phyloP scores from a whole-genome alignment of 2,329 filamentous ascomycete genomes.

The Penicillium sp. region DNA sequence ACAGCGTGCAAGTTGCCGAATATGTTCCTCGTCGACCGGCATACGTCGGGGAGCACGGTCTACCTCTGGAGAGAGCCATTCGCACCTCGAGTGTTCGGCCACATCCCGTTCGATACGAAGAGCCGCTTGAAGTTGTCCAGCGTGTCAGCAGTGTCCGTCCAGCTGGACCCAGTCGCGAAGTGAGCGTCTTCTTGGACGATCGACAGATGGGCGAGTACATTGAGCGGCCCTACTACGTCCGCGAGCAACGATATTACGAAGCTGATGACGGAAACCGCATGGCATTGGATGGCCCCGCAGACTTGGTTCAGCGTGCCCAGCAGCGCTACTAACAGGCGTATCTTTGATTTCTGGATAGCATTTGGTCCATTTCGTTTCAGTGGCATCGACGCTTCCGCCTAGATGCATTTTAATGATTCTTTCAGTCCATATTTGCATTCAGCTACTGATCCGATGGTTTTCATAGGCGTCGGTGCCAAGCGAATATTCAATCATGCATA shows the following conservation, averaged over 20 bases:
- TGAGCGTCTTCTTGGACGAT: slow-evolving; percentile 47
- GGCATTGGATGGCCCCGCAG: slow-evolving; percentile 31
- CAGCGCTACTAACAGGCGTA: slow-evolving; percentile 34
- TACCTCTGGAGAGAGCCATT: slow-evolving; percentile 58
- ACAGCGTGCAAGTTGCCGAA: slow-evolving; percentile 46
- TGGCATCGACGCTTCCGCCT: background rate
- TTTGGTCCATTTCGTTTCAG: background rate
- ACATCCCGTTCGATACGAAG: slow-evolving; percentile 46
- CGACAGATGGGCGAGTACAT: slow-evolving; percentile 53
- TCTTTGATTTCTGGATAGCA: slow-evolving; percentile 8
- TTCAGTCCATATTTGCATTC: background rate
- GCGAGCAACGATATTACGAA: slow-evolving; percentile 42
- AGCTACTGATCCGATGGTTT: background rate
- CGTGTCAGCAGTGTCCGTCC: slow-evolving; percentile 47
- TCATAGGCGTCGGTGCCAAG: background rate
- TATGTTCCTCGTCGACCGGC: slow-evolving; percentile 39
- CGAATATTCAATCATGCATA: background rate
- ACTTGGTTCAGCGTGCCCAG: slow-evolving; percentile 35
- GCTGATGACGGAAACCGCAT: slow-evolving; percentile 36
- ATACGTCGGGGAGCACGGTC: slow-evolving; percentile 66
- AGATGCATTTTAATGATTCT: background rate
- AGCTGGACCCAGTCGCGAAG: slow-evolving; percentile 39
- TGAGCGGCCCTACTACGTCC: slow-evolving; percentile 44
- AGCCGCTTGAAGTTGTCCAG: slow-evolving; percentile 40
- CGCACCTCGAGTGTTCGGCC: slow-evolving; percentile 63